These are phyloP conservation scores for Didymella segeticola DNA, from an alignment of 2,329 filamentous ascomycete genomes.

Conservation along the genomic window DNA sequence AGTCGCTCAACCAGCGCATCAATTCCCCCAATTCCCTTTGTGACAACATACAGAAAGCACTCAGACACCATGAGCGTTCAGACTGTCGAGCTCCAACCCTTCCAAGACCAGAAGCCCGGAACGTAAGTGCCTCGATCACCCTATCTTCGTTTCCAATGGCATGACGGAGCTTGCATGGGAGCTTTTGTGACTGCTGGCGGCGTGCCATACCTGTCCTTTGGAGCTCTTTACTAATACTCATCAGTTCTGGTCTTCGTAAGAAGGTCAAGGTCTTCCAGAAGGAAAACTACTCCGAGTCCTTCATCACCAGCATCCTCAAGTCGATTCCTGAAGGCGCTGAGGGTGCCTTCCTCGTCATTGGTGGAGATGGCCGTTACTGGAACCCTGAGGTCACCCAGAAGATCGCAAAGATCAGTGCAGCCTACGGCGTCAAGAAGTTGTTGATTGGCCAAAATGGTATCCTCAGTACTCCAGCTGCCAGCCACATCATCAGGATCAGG, in stretches of 20 bases:
- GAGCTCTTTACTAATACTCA: constrained; percentile 36
- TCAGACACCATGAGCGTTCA: constrained; percentile 67
- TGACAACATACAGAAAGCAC: constrained; percentile 29
- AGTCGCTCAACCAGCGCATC: constrained; percentile 23
- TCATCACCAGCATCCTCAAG: constrained; percentile 90
- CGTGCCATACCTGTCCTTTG: not conserved
- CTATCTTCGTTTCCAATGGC: not conserved
- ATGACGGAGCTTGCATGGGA: constrained; percentile 3
- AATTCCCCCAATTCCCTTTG: constrained; percentile 31
- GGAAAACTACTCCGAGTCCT: constrained; percentile 93
- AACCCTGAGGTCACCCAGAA: constrained; percentile 96
- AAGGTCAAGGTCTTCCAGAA: constrained; percentile 98
- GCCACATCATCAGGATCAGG: constrained; percentile 92
- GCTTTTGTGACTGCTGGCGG: constrained; percentile 2
- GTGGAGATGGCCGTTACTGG: constrained; percentile 95
- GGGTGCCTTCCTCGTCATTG: constrained; percentile 91
- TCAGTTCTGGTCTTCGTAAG: constrained; percentile 94
- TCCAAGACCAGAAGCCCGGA: constrained; percentile 97
- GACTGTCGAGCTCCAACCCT: constrained; percentile 83
- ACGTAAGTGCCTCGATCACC: constrained; percentile 73
- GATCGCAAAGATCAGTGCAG: constrained; percentile 95
- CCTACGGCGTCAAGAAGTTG: constrained; percentile 98
- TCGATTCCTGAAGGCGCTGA: constrained; percentile 95
- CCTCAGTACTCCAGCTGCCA: constrained; percentile 93
- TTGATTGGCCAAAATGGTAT: constrained; percentile 96